Conservation (phyloP, 2,329 filamentous ascomycete species). For the Clarireedia paspali region DNA sequence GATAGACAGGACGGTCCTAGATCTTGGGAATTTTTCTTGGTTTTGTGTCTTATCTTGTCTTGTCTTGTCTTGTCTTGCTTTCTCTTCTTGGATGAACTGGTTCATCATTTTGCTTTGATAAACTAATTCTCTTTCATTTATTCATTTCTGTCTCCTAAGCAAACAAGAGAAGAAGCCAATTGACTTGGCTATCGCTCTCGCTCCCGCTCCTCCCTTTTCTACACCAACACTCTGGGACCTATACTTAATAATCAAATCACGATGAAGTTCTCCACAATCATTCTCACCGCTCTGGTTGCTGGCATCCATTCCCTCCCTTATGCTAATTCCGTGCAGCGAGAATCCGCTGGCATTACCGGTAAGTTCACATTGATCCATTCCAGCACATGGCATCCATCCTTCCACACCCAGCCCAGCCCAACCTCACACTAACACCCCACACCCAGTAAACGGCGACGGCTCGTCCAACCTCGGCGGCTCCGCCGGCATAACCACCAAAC, state of each 20-base stretch:
- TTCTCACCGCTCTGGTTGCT: background rate
- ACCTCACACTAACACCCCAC: background rate
- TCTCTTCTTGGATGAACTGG: background rate
- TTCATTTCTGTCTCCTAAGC: background rate
- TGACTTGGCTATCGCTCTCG: background rate
- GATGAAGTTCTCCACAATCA: constrained; percentile 4
- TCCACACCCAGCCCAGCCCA: too few species aligned
- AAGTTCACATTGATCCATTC: background rate
- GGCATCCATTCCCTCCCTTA: constrained; percentile 4
- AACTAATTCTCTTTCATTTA: background rate
- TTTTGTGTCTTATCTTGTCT: background rate
- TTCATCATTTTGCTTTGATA: background rate
- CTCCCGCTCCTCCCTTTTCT: background rate
- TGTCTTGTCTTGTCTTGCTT: background rate
- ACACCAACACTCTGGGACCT: background rate
- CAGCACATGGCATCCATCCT: background rate
- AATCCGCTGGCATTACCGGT: constrained; percentile 4
- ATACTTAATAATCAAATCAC: background rate
- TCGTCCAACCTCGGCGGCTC: background rate
- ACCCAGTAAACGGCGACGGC: background rate
- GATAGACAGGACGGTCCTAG: background rate
- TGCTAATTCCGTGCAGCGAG: background rate
- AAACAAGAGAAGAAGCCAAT: background rate
- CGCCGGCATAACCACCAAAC: background rate
- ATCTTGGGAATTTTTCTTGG: background rate